Conservation (phyloP, 1,139 yeast genomes). For the Hansenula lynferdii region DNA sequence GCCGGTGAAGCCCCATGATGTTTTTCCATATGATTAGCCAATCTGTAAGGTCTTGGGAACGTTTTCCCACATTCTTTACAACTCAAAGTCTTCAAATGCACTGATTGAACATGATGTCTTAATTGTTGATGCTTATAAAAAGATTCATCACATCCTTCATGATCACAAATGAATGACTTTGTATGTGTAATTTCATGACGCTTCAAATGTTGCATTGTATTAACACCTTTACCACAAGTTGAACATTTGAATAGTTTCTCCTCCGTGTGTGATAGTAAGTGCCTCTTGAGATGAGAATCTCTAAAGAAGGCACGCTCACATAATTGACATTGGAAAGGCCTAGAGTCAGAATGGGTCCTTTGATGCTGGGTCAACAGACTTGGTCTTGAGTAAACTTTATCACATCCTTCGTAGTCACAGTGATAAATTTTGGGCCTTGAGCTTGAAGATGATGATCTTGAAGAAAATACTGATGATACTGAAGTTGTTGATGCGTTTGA, state of each 20-base stretch:
- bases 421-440: constrained; percentile 50
- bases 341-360: constrained; percentile 70
- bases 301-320: constrained; percentile 70
- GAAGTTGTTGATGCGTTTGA: constrained; percentile 1
- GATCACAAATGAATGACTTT: constrained; percentile 60
- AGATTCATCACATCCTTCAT: constrained; percentile 56
- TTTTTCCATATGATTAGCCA: constrained; percentile 57
- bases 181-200: constrained; percentile 80
- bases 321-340: constrained; percentile 64
- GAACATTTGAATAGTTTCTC: constrained; percentile 74
- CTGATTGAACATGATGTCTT: constrained; percentile 62
- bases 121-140: constrained; percentile 79
- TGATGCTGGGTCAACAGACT: constrained; percentile 79
- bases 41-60: constrained; percentile 56
- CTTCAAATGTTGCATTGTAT: constrained; percentile 73
- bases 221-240: constrained; percentile 79
- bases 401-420: constrained; percentile 64
- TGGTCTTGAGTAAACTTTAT: constrained; percentile 75
- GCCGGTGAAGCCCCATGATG: constrained; percentile 53
- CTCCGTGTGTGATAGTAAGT: constrained; percentile 56
- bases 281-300: constrained; percentile 76
- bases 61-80: constrained; percentile 57
- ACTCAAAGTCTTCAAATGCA: constrained; percentile 48
- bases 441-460: constrained; percentile 28
- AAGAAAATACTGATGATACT: constrained; percentile 5